Percentiles rank a stretch among this genome's conserved stretches.
phyloP scores from a whole-genome alignment of 805 yeast species.

The Barnettozyma siamensis region DNA sequence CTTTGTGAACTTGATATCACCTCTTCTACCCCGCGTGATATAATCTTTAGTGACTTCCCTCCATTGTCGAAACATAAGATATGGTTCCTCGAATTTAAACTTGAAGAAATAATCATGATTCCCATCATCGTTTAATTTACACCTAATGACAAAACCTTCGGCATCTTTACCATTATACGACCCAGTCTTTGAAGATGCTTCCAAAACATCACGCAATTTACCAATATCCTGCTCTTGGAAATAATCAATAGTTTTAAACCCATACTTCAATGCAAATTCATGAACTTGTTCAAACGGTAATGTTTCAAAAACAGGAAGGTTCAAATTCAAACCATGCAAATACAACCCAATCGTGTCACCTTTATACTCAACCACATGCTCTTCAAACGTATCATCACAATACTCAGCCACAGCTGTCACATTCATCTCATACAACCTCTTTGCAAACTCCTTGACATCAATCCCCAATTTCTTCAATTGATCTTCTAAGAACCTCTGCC shows the following conservation, averaged over 20 bases:
- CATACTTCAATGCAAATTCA: slow-evolving; percentile 58
- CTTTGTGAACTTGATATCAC: slow-evolving; percentile 37
- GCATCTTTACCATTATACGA: slow-evolving; percentile 64
- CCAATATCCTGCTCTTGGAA: slow-evolving; percentile 33
- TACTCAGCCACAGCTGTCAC: slow-evolving; percentile 87
- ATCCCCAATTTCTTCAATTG: slow-evolving; percentile 44
- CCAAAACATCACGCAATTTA: slow-evolving; percentile 45
- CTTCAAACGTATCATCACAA: slow-evolving; percentile 92
- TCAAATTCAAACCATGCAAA: slow-evolving; percentile 80
- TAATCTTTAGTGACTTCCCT: slow-evolving; percentile 75
- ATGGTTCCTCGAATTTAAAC: slow-evolving; percentile 93
- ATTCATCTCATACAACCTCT: slow-evolving; percentile 40
- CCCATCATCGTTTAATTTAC: slow-evolving; percentile 30
- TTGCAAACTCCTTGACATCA: slow-evolving; percentile 48
- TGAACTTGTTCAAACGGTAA: slow-evolving; percentile 54
- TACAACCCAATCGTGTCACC: slow-evolving; percentile 73
- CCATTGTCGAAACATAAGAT: slow-evolving; percentile 82
- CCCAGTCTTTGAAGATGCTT: slow-evolving; percentile 58
- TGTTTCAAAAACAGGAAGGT: slow-evolving; percentile 59
- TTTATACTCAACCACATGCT: slow-evolving; percentile 77
- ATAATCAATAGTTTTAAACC: slow-evolving; percentile 58
- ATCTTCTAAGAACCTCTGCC: slow-evolving; percentile 47
- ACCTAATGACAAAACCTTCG: slow-evolving; percentile 91
- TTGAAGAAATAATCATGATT: slow-evolving; percentile 70
- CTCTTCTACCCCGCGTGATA: slow-evolving; percentile 28